Percentiles rank a stretch among this genome's conserved stretches.
phyloP scores from a whole-genome alignment of 139 green algal species.

The Chlorella sorokiniana region DNA sequence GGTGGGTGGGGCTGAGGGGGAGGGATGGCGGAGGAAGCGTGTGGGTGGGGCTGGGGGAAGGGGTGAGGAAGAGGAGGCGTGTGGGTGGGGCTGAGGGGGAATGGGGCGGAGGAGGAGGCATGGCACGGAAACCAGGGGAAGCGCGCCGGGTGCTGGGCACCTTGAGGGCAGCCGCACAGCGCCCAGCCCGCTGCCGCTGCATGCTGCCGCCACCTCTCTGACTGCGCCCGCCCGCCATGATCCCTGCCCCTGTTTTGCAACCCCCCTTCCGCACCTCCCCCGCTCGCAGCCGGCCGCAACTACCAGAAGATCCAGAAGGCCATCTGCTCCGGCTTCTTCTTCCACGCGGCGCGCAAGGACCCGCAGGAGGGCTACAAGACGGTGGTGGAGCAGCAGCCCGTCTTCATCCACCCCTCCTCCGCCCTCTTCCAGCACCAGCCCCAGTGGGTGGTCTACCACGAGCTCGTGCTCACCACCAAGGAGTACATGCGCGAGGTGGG shows the following conservation, averaged over 20 bases:
- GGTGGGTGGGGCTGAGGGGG: conserved; percentile 41
- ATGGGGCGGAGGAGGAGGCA: no score
- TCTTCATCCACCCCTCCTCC: conserved; percentile 95
- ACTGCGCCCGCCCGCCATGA: no score
- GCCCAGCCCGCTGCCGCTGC: no score
- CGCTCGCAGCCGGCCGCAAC: conserved; percentile 72
- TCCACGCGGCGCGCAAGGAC: conserved; percentile 80
- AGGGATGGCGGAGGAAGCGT: no score
- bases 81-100: no score
- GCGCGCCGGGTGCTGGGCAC: no score
- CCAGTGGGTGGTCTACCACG: conserved; percentile 90
- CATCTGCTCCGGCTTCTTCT: conserved; percentile 94
- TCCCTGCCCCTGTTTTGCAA: no score
- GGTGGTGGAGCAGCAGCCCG: conserved; percentile 92
- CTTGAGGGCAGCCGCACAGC: no score
- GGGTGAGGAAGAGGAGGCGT: no score
- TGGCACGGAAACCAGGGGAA: no score
- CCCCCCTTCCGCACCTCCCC: not conserved
- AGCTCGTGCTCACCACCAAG: conserved; percentile 97
- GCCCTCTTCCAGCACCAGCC: conserved; percentile 93
- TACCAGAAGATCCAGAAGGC: conserved; percentile 90
- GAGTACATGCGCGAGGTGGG: conserved; percentile 96
- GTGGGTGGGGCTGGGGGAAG: no score
- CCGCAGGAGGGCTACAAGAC: conserved; percentile 76
- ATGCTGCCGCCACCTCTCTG: no score